Percentiles rank a stretch among this genome's conserved stretches.
phyloP scores from a whole-genome alignment of 116 monocot genomes.

The Papilionanthe hybrid region DNA sequence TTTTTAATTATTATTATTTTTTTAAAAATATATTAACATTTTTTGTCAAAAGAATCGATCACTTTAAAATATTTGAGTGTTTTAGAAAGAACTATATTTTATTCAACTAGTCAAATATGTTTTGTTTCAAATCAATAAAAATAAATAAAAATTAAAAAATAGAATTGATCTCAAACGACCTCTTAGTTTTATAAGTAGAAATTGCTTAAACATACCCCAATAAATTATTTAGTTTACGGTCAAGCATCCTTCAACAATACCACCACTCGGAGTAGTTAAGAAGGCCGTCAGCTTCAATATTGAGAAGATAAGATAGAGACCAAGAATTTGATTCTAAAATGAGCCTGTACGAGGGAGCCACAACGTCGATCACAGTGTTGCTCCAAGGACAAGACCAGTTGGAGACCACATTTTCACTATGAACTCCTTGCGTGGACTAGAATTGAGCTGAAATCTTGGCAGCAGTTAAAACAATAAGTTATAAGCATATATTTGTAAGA shows the following conservation, averaged over 20 bases:
- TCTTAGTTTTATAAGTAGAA: background rate
- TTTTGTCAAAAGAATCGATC: too few species aligned
- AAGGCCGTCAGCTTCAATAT: slow-evolving; percentile 18
- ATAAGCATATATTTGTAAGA: background rate
- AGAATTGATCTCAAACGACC: too few species aligned
- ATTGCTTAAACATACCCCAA: slow-evolving; percentile 36
- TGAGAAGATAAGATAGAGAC: slow-evolving; percentile 24
- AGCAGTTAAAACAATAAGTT: background rate
- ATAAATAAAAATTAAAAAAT: too few species aligned
- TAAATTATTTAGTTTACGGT: slow-evolving; percentile 43
- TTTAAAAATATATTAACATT: too few species aligned
- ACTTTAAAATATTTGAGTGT: too few species aligned
- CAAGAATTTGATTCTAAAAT: slow-evolving; percentile 60
- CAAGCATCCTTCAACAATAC: slow-evolving; percentile 51
- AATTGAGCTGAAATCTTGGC: slow-evolving; percentile 27
- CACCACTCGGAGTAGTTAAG: slow-evolving; percentile 43
- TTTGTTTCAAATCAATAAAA: too few species aligned
- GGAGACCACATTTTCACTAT: background rate
- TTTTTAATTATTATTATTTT: too few species aligned
- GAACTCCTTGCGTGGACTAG: background rate
- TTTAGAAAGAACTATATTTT: too few species aligned
- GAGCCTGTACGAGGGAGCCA: slow-evolving; percentile 55
- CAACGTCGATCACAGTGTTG: slow-evolving; percentile 47
- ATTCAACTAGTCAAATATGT: too few species aligned
- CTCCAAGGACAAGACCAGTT: slow-evolving; percentile 79